Evolutionary conservation across 441 rosid species (phyloP).

Genomic region (Populus trichocarpa): DNA sequence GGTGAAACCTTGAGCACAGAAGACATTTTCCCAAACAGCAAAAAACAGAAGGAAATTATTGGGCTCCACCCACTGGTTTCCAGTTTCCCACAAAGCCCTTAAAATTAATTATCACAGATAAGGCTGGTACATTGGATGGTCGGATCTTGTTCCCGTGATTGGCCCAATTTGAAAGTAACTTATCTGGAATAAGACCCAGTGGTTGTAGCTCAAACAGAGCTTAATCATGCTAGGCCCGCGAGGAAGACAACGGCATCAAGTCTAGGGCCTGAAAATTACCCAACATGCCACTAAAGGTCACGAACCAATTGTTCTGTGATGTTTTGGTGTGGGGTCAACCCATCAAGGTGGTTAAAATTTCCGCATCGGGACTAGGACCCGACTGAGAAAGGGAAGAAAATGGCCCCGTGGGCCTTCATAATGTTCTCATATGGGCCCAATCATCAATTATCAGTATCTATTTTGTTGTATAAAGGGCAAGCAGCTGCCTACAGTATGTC

Average conservation of each 20-base stretch:
- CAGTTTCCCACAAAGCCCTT: background rate
- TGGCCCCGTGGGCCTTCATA: constrained; percentile 10
- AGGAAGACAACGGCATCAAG: constrained; percentile 11
- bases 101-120: background rate
- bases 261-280: constrained; percentile 30
- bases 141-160: background rate
- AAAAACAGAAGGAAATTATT: background rate
- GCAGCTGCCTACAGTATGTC: constrained; percentile 27
- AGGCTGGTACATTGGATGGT: constrained; percentile 14
- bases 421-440: constrained; percentile 14
- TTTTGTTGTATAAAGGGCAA: constrained; percentile 12
- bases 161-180: constrained; percentile 13
- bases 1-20: background rate
- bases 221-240: constrained; percentile 17
- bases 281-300: constrained; percentile 18
- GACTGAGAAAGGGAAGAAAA: background rate
- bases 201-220: background rate
- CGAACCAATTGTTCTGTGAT: background rate
- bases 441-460: constrained; percentile 4
- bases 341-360: constrained; percentile 9
- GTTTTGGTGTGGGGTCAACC: constrained; percentile 13
- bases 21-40: constrained; percentile 20
- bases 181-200: constrained; percentile 6
- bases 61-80: background rate
- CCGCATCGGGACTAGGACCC: constrained; percentile 4